Percentiles rank a stretch among this genome's conserved stretches.
Conservation (phyloP, 2,329 filamentous ascomycete species). For the Penicillium sp. region DNA sequence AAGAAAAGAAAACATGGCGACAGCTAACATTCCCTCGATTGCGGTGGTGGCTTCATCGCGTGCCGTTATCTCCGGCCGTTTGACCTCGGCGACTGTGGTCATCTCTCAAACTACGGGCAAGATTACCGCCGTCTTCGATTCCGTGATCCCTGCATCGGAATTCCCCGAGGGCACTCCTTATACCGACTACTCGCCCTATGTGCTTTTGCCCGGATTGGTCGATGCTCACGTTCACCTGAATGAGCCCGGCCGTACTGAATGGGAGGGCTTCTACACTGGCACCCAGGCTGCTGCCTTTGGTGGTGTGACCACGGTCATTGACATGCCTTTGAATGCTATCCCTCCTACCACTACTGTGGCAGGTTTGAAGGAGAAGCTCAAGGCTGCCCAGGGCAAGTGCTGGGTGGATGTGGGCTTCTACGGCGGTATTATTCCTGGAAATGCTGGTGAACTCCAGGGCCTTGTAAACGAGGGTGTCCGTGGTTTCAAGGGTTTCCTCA, state of each 20-base stretch:
- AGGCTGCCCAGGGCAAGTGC: slow-evolving; percentile 81
- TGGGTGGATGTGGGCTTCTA: slow-evolving; percentile 99
- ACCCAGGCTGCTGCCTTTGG: slow-evolving; percentile 92
- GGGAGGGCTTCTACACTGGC: slow-evolving; percentile 96
- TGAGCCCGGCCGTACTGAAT: slow-evolving; percentile 94
- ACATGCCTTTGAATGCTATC: slow-evolving; percentile 97
- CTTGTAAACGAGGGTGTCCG: slow-evolving; percentile 83
- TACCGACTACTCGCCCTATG: slow-evolving; percentile 77
- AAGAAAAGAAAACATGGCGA: slow-evolving; percentile 18
- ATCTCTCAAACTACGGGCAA: slow-evolving; percentile 79
- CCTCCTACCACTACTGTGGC: slow-evolving; percentile 89
- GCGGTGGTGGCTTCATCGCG: slow-evolving; percentile 81
- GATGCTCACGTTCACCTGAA: slow-evolving; percentile 98
- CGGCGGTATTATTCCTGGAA: slow-evolving; percentile 90
- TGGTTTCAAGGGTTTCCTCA: slow-evolving; percentile 97
- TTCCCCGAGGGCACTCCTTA: slow-evolving; percentile 76
- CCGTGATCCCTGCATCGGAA: slow-evolving; percentile 69
- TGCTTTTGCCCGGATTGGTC: slow-evolving; percentile 87
- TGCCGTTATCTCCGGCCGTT: slow-evolving; percentile 72
- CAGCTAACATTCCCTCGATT: slow-evolving; percentile 49
- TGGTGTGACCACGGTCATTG: slow-evolving; percentile 92
- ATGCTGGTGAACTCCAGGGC: slow-evolving; percentile 73
- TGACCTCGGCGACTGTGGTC: slow-evolving; percentile 81
- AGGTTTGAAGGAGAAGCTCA: slow-evolving; percentile 80
- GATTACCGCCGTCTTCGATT: slow-evolving; percentile 73